Evolutionary conservation across 2,329 filamentous ascomycete genomes (phyloP).

Genomic region (Xylaria sp.): DNA sequence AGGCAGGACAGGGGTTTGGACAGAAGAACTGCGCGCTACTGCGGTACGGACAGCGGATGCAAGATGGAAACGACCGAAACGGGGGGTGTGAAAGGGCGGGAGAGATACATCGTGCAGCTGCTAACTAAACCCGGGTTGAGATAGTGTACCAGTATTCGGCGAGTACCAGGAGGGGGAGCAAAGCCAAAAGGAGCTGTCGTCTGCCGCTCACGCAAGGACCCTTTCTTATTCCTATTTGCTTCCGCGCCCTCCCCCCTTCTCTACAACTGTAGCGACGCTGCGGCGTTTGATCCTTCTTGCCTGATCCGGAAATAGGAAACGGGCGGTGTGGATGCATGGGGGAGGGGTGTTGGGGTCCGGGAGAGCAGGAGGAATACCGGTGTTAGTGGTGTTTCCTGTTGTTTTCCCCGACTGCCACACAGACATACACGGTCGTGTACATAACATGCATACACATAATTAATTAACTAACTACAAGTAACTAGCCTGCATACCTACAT

Average conservation of each 20-base stretch:
- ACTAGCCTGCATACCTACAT: constrained; percentile 16
- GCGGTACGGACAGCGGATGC: constrained; percentile 35
- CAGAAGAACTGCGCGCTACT: constrained; percentile 21
- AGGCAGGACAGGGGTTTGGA: constrained; percentile 2
- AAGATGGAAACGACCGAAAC: constrained; percentile 36
- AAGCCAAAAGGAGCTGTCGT: constrained; percentile 16
- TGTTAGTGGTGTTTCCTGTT: constrained; percentile 24
- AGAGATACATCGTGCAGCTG: constrained; percentile 29
- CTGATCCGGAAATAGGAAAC: constrained; percentile 28
- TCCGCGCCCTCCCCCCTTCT: neutral
- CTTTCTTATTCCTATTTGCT: constrained; percentile 1
- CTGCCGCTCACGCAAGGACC: constrained; percentile 23
- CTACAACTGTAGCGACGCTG: neutral
- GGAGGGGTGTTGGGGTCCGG: constrained; percentile 23
- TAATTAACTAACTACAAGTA: neutral
- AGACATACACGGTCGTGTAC: constrained; percentile 9
- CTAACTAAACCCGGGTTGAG: constrained; percentile 14
- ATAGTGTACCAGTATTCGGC: constrained; percentile 4
- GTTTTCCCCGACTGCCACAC: constrained; percentile 22
- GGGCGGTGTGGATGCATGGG: constrained; percentile 37
- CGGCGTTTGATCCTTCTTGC: constrained; percentile 28
- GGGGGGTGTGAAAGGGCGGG: constrained; percentile 27
- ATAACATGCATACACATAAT: constrained; percentile 8
- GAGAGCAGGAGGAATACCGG: constrained; percentile 25
- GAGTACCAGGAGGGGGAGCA: neutral